These are phyloP conservation scores for Saccharum officinarum DNA, from an alignment of 176 grass and related monocot genomes.

Conservation along the genomic window DNA sequence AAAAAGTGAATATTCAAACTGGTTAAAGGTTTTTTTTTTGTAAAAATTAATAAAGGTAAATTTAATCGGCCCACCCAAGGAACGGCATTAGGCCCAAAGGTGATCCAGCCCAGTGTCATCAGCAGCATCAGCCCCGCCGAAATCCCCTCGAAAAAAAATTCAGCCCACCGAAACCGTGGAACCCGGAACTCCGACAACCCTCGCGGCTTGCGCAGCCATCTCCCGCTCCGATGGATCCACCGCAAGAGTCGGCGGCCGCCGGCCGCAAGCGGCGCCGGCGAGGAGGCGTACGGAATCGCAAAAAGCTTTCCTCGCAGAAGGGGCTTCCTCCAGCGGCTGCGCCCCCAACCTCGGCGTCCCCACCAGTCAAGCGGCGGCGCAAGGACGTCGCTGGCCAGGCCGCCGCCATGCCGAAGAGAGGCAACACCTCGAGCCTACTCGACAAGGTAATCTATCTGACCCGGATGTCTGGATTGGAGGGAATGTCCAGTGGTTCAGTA, in stretches of 20 bases:
- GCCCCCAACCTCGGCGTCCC: background rate
- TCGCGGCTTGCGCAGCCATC: background rate
- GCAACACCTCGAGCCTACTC: background rate
- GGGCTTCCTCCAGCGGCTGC: background rate
- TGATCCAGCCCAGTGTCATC: background rate
- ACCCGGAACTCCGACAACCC: background rate
- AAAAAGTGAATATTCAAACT: too few species aligned
- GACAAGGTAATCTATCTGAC: background rate
- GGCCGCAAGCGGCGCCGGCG: background rate
- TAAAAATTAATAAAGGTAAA: background rate
- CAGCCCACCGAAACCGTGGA: too few species aligned
- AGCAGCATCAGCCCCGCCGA: background rate
- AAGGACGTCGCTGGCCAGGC: background rate
- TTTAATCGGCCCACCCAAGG: background rate
- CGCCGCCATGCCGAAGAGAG: background rate
- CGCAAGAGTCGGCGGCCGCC: background rate
- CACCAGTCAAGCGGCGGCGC: background rate
- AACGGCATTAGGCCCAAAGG: background rate
- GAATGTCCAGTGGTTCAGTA: background rate
- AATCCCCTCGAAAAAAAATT: too few species aligned
- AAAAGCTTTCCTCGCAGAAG: background rate
- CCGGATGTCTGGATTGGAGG: background rate
- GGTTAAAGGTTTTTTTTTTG: too few species aligned
- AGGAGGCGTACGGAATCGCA: background rate
- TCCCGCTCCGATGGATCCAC: background rate